Evolutionary conservation across 2,329 filamentous ascomycete genomes (phyloP).

Genomic region (Paecilomyces formosus): DNA sequence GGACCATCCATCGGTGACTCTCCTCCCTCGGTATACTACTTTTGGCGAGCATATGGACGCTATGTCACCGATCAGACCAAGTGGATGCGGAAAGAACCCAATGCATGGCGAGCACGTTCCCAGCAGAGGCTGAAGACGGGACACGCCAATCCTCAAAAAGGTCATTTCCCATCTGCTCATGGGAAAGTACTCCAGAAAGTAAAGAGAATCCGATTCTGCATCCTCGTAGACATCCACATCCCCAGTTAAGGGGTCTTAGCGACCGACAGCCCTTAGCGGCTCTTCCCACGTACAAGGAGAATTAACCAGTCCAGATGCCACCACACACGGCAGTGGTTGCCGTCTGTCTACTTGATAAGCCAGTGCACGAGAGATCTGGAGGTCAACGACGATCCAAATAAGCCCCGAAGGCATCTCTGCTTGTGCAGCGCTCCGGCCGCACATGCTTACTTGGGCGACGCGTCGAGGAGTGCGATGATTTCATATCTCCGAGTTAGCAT

Average conservation of each 20-base stretch:
- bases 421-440: neutral
- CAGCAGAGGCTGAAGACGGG: neutral
- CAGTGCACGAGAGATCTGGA: neutral
- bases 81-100: neutral
- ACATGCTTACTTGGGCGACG: neutral
- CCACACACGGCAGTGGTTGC: neutral
- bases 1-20: neutral
- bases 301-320: neutral
- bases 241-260: neutral
- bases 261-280: neutral
- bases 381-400: neutral
- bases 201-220: neutral
- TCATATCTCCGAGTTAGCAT: neutral
- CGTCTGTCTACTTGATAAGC: neutral
- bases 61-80: neutral
- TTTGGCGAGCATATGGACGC: neutral
- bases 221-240: neutral
- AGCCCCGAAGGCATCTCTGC: neutral
- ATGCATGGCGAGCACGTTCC: neutral
- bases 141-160: neutral
- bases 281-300: neutral
- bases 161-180: neutral
- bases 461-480: neutral
- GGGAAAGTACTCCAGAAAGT: neutral
- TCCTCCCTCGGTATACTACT: neutral